Evolutionary conservation across 139 green algal genomes (phyloP).

Genomic region (Coelastrella sp.): DNA sequence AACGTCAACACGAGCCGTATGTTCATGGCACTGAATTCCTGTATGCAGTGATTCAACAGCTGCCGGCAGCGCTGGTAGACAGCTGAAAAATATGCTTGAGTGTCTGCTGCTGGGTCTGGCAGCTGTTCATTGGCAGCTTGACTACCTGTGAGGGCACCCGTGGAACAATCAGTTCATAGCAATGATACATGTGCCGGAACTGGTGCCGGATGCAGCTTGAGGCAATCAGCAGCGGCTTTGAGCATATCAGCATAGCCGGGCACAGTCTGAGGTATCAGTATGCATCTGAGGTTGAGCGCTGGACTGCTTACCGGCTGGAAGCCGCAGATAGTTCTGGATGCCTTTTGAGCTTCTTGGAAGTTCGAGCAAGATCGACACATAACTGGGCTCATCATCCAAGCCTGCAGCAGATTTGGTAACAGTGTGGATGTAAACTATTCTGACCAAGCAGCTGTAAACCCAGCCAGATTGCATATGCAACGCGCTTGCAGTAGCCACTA

Average conservation of each 20-base stretch:
- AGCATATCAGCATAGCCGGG: not conserved
- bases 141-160: not conserved
- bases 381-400: not conserved
- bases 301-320: slow-evolving; percentile 4
- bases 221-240: no score
- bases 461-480: not conserved
- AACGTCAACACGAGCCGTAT: slow-evolving; percentile 16
- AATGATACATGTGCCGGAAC: not conserved
- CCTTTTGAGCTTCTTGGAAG: not conserved
- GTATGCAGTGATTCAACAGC: not conserved
- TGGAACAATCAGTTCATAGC: not conserved
- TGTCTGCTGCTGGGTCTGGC: not conserved
- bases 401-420: not conserved
- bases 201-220: no score
- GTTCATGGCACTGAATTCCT: not conserved
- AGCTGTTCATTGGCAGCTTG: not conserved
- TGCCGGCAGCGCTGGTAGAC: not conserved
- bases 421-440: not conserved
- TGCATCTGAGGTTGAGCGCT: not conserved
- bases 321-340: not conserved
- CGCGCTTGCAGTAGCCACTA: not conserved
- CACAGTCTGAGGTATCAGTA: not conserved
- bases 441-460: not conserved
- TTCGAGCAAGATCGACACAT: not conserved
- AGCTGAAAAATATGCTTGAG: not conserved